phyloP scores from a whole-genome alignment of 768 basidiomycete species.

The Boletus tylopilopsis region DNA sequence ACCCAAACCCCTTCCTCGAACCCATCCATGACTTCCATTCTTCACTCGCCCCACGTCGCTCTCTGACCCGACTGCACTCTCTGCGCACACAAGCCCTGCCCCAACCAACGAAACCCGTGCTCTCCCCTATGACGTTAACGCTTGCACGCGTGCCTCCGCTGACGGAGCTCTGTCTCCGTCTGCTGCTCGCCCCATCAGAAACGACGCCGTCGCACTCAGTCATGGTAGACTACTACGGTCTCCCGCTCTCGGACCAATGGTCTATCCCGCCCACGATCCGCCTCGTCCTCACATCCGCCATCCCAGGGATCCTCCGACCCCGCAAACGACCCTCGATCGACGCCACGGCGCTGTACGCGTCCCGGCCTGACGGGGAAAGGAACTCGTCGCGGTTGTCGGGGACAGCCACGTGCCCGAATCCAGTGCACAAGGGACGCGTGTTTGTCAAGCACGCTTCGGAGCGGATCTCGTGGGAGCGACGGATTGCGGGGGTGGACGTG shows the following conservation, averaged over 20 bases:
- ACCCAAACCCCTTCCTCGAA: conserved; percentile 58
- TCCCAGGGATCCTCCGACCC: conserved; percentile 26
- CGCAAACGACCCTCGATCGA: conserved; percentile 21
- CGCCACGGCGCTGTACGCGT: neutral
- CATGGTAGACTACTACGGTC: conserved; percentile 23
- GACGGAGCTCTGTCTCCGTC: conserved; percentile 37
- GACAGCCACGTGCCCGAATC: conserved; percentile 45
- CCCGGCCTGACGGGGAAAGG: neutral
- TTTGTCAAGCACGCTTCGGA: conserved; percentile 60
- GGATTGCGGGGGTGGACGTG: conserved; percentile 47
- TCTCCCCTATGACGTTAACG: conserved; percentile 19
- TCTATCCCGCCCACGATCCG: conserved; percentile 24
- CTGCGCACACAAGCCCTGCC: conserved; percentile 4
- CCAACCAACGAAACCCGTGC: conserved; percentile 2
- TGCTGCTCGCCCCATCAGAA: conserved; percentile 30
- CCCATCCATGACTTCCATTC: conserved; percentile 13
- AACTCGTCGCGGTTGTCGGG: neutral
- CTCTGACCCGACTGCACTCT: conserved; percentile 8
- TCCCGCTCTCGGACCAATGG: conserved; percentile 32
- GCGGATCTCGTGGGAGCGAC: conserved; percentile 61
- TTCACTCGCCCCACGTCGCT: conserved; percentile 9
- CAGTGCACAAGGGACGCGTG: conserved; percentile 28
- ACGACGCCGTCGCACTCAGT: conserved; percentile 5
- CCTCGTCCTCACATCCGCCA: conserved; percentile 23
- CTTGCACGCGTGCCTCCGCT: conserved; percentile 28